Base-by-base conservation (phyloP, 2,329 filamentous ascomycete species). In the Venturia nashicola region DNA sequence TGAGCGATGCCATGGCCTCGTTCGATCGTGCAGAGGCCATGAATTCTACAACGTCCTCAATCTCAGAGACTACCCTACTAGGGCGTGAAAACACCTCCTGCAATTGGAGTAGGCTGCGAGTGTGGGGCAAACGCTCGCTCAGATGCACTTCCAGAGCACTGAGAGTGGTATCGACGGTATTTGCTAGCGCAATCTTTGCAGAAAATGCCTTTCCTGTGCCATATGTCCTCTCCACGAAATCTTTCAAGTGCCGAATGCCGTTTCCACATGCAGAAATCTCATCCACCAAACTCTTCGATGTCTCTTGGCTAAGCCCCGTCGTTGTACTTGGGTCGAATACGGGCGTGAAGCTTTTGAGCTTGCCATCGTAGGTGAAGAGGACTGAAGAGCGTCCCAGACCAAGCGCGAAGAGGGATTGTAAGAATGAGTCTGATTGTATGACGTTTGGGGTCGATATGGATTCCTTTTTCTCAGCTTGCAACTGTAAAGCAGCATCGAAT, bases 361-460 rank as follows among this genome's bases (percentile, higher is more conserved):
- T 76, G 2, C 78, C 71, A 61, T 86, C 77, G 79, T 84, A 90
- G 0, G 74, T 71, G 72, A 90, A 94, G 42, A 94, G 81, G 1
- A 88, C 78, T 0, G 89, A 92, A 46, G 85, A 86, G 59, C 88
- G 81, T 0, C 89, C 90, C 6, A 91, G 80, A 0, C 85, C 83
- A 0, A 93, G 76, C 14, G 85, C 82, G 66, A 88, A 77, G 0
- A 93, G 76, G 12, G 85, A 86, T 20, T 74, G 70, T 1, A 80
- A 66, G 4, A 76, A 69, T 2, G 74, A 68, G 55, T 76, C 68
- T 18, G 70, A 69, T 20, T 74, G 74, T 2, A 80, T 54, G 5
- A 79, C 69, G 72, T 72, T 16, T 72, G 72, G 44, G 79, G 34
- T 23, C 44, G 34, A 27, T 39, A 7, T 6, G 14, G 39, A 23